These are phyloP conservation scores for Penicillium canariense DNA, from an alignment of 495 filamentous ascomycete species.

Conservation along the genomic window DNA sequence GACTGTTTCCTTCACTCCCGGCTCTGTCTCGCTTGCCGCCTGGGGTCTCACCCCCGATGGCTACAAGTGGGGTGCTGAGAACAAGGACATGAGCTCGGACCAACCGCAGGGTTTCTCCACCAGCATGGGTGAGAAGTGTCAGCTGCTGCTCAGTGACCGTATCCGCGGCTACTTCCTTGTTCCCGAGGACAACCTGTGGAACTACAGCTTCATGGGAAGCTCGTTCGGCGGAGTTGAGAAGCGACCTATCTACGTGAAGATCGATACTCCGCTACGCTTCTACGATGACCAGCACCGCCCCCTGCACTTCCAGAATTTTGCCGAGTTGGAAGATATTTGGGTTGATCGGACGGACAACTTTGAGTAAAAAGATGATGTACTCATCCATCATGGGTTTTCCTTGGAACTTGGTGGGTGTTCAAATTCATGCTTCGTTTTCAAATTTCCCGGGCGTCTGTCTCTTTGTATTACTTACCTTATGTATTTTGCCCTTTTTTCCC, in stretches of 20 bases:
- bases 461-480: slow-evolving; percentile 17
- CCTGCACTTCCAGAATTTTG: slow-evolving; percentile 92
- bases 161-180: slow-evolving; percentile 95
- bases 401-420: slow-evolving; percentile 21
- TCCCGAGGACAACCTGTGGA: slow-evolving; percentile 89
- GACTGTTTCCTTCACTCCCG: slow-evolving; percentile 97
- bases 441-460: slow-evolving; percentile 11
- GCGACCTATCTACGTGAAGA: slow-evolving; percentile 83
- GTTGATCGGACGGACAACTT: slow-evolving; percentile 86
- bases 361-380: slow-evolving; percentile 48
- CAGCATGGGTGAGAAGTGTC: slow-evolving; percentile 91
- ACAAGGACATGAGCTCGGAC: slow-evolving; percentile 87
- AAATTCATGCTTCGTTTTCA: slow-evolving; percentile 17
- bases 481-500: slow-evolving; percentile 11
- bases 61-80: slow-evolving; percentile 97
- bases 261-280: slow-evolving; percentile 86
- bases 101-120: slow-evolving; percentile 92
- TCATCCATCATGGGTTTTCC: neutral
- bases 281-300: slow-evolving; percentile 93
- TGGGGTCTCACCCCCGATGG: slow-evolving; percentile 89
- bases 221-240: slow-evolving; percentile 85
- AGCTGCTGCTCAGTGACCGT: slow-evolving; percentile 85
- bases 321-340: slow-evolving; percentile 86
- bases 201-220: slow-evolving; percentile 96
- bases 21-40: slow-evolving; percentile 89